These are phyloP conservation scores for Globisporangium uncinulatum DNA, from an alignment of 352 stramenopile species.

Conservation along the genomic window DNA sequence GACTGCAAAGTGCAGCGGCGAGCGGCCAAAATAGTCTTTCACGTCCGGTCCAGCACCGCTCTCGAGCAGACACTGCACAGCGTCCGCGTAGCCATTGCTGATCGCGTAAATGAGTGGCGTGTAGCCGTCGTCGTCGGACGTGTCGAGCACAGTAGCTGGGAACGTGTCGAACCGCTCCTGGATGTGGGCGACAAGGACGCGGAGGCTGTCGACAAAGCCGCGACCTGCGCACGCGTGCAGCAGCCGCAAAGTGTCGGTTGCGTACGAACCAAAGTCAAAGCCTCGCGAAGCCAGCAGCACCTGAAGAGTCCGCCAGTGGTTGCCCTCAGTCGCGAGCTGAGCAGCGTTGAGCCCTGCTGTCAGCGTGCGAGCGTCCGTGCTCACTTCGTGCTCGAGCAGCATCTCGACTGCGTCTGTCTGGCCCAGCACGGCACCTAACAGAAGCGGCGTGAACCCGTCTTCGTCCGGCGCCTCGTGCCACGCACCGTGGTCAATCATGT, in stretches of 20 bases:
- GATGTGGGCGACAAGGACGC: slow-evolving; percentile 44
- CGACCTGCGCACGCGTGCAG: slow-evolving; percentile 59
- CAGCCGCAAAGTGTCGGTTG: slow-evolving; percentile 35
- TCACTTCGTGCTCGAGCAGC: slow-evolving; percentile 58
- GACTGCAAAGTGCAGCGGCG: slow-evolving; percentile 66
- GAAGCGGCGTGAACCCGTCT: slow-evolving; percentile 54
- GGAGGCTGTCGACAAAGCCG: slow-evolving; percentile 49
- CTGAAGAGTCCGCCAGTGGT: slow-evolving; percentile 38
- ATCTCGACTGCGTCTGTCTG: slow-evolving; percentile 61
- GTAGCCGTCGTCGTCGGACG: slow-evolving; percentile 60
- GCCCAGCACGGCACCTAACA: slow-evolving; percentile 50
- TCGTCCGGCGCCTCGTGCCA: slow-evolving; percentile 73
- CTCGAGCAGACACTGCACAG: slow-evolving; percentile 53
- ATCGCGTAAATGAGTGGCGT: slow-evolving; percentile 80
- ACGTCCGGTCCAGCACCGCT: slow-evolving; percentile 45
- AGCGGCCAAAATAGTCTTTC: slow-evolving; percentile 60
- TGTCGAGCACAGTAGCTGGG: slow-evolving; percentile 28
- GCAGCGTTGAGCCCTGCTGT: slow-evolving; percentile 34
- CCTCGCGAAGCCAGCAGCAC: slow-evolving; percentile 43
- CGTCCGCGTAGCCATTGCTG: slow-evolving; percentile 40
- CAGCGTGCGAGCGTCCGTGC: slow-evolving; percentile 38
- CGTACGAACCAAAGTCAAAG: slow-evolving; percentile 36
- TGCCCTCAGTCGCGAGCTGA: slow-evolving; percentile 58
- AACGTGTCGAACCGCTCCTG: slow-evolving; percentile 20
- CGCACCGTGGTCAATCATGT: slow-evolving; percentile 85